Evolutionary conservation across 2,329 filamentous ascomycete species (phyloP).

Genomic region (Kalmusia sp.): DNA sequence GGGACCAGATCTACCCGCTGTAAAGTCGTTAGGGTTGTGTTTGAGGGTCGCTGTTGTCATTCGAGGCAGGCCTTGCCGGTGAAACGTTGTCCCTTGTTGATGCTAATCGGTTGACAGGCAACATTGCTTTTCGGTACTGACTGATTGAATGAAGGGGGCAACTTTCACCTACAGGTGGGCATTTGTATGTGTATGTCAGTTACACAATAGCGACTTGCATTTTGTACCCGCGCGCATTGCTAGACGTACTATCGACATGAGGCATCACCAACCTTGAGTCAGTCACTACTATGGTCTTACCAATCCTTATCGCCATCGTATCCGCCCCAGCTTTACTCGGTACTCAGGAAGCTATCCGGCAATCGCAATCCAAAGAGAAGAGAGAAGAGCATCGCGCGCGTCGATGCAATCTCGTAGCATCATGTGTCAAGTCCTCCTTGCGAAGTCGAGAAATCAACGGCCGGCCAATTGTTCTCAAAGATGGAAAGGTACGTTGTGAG

Average conservation of each 20-base stretch:
- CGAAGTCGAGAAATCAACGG: constrained; percentile 55
- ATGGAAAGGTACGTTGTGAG: constrained; percentile 48
- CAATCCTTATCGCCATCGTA: constrained; percentile 52
- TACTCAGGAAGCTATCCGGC: constrained; percentile 58
- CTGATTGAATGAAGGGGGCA: background rate
- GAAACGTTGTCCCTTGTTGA: background rate
- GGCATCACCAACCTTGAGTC: background rate
- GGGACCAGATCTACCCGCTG: background rate
- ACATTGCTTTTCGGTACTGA: background rate
- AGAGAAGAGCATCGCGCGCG: constrained; percentile 59
- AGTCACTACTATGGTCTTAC: constrained; percentile 47
- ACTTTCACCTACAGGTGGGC: background rate
- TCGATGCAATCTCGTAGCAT: constrained; percentile 57
- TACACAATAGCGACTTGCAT: background rate
- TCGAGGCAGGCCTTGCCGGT: background rate
- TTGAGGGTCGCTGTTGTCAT: background rate
- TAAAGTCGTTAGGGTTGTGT: background rate
- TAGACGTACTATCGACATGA: background rate
- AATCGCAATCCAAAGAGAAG: constrained; percentile 58
- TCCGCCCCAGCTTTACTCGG: constrained; percentile 55
- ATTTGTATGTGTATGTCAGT: background rate
- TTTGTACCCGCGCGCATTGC: background rate
- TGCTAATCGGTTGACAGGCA: background rate
- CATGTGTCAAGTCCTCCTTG: constrained; percentile 54
- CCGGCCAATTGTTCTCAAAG: constrained; percentile 53